Evolutionary conservation across 495 filamentous ascomycete species (phyloP).

Genomic region (Penicillium goetzii): DNA sequence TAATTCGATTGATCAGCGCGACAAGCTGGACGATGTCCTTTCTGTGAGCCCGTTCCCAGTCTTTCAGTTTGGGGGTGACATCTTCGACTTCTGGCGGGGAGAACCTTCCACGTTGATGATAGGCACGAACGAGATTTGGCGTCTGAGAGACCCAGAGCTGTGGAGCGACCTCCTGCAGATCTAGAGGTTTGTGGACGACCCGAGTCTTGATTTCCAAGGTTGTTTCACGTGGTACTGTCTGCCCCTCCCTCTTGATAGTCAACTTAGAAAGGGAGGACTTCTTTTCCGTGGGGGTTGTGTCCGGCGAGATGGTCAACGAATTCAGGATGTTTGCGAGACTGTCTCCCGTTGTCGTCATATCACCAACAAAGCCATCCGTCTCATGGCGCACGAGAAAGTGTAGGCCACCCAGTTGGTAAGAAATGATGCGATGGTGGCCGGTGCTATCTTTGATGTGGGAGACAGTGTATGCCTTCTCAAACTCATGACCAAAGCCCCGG

Average conservation of each 20-base stretch:
- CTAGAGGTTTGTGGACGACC: conserved; percentile 37
- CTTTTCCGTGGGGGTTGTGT: neutral
- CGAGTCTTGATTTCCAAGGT: conserved; percentile 58
- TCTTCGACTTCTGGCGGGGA: conserved; percentile 40
- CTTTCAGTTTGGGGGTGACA: conserved; percentile 35
- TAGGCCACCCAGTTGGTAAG: conserved; percentile 41
- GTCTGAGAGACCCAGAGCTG: conserved; percentile 58
- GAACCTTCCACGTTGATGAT: conserved; percentile 50
- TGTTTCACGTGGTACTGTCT: conserved; percentile 35
- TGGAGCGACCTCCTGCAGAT: conserved; percentile 41
- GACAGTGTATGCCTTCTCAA: conserved; percentile 54
- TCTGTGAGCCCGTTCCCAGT: conserved; percentile 46
- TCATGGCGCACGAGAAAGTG: conserved; percentile 52
- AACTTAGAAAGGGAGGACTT: conserved; percentile 32
- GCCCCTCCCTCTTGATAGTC: conserved; percentile 38
- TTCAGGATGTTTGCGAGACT: conserved; percentile 31
- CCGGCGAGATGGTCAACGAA: conserved; percentile 32
- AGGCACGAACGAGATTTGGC: conserved; percentile 51
- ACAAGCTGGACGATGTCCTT: conserved; percentile 37
- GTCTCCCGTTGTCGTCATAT: conserved; percentile 9
- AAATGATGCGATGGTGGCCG: conserved; percentile 53
- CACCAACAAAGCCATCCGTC: conserved; percentile 47
- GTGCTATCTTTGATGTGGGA: conserved; percentile 40
- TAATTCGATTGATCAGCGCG: conserved; percentile 41
- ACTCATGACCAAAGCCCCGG: conserved; percentile 50